Conservation (phyloP, 1,284 basidiomycete genomes). For the Rhodotorula glutinis region DNA sequence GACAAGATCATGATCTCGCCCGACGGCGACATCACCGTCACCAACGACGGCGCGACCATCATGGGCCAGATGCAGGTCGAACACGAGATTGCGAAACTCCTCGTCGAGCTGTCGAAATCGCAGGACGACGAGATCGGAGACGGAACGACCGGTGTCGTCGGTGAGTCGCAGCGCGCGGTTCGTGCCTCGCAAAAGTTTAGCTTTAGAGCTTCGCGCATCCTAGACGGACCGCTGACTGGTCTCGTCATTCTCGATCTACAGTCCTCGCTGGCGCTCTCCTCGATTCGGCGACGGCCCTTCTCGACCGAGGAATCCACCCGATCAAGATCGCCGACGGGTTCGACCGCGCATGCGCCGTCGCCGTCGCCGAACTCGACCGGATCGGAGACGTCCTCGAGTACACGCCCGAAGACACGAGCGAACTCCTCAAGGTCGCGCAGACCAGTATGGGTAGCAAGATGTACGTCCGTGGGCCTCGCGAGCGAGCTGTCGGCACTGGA, state of each 20-base stretch:
- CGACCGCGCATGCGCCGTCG: constrained; percentile 86
- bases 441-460: constrained; percentile 97
- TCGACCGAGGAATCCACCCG: constrained; percentile 95
- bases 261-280: constrained; percentile 95
- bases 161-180: too few species aligned
- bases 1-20: constrained; percentile 91
- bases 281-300: constrained; percentile 75
- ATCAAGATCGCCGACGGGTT: constrained; percentile 98
- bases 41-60: constrained; percentile 97
- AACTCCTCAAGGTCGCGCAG: constrained; percentile 90
- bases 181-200: too few species aligned
- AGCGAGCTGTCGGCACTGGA: too few species aligned
- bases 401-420: constrained; percentile 73
- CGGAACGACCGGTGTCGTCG: constrained; percentile 95
- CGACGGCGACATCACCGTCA: constrained; percentile 98
- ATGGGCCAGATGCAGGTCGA: constrained; percentile 92
- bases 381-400: constrained; percentile 91
- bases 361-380: constrained; percentile 81
- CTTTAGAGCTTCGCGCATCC: too few species aligned
- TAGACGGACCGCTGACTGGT: too few species aligned
- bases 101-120: constrained; percentile 93
- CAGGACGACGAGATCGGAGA: constrained; percentile 99
- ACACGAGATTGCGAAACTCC: constrained; percentile 95
- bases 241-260: too few species aligned
- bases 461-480: constrained; percentile 55